A percentile compares a stretch with the other conserved stretches of the same genome.
Conservation (phyloP, 2,329 filamentous ascomycete species). For the Bisporella sp. region DNA sequence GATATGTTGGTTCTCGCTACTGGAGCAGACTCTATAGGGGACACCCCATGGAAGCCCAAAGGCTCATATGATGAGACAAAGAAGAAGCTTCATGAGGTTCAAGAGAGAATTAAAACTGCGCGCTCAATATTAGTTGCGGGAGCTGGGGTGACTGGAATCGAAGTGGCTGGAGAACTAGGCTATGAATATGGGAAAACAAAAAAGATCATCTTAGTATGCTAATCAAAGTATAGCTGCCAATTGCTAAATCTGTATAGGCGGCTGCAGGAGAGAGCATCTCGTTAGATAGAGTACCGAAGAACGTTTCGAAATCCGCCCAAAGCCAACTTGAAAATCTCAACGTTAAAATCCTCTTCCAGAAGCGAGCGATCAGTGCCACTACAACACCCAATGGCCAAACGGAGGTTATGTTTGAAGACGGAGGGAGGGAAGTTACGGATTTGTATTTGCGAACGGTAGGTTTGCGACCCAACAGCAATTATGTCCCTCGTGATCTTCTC, state of each 20-base stretch:
- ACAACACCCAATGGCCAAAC: conserved; percentile 37
- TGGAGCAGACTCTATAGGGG: conserved; percentile 31
- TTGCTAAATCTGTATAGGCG: conserved; percentile 12
- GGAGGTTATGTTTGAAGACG: conserved; percentile 40
- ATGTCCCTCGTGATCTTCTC: conserved; percentile 39
- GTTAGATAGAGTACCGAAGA: conserved; percentile 12
- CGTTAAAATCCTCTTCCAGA: conserved; percentile 40
- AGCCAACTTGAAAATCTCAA: conserved; percentile 42
- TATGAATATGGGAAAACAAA: conserved; percentile 23
- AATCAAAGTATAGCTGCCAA: neutral
- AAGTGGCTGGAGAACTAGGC: conserved; percentile 27
- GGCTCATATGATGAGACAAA: conserved; percentile 13
- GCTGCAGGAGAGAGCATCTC: conserved; percentile 26
- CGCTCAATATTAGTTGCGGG: conserved; percentile 25
- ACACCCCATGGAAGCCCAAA: conserved; percentile 42
- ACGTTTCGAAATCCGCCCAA: conserved; percentile 22
- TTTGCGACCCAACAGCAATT: conserved; percentile 47
- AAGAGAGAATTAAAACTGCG: conserved; percentile 14
- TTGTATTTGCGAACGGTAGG: conserved; percentile 51
- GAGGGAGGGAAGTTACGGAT: conserved; percentile 44
- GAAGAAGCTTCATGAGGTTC: conserved; percentile 17
- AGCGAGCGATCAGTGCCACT: conserved; percentile 34
- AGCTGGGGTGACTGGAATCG: conserved; percentile 27
- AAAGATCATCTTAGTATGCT: conserved; percentile 20
- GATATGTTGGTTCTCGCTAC: conserved; percentile 40